Base-by-base conservation (phyloP, 495 filamentous ascomycete species). In the Talaromyces nanjingensis region DNA sequence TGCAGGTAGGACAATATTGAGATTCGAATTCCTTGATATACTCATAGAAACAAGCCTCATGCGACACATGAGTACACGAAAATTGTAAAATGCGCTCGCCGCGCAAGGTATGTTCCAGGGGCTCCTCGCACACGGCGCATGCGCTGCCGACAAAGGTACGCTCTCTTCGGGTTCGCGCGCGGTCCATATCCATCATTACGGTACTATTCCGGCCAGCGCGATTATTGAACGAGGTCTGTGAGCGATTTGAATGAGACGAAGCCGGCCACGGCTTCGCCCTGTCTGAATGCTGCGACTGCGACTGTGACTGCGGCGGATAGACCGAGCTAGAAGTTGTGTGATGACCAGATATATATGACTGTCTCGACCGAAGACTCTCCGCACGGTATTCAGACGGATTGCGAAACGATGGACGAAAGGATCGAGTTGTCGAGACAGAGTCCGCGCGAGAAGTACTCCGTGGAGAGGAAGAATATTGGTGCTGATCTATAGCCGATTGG, bases 41-140 rank as follows among this genome's bases (percentile, higher is more conserved):
- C 76, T 99, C 96, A 76, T 98, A 99, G 74, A 99, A 99, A 76
- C 94, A 99, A 20, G 96, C 96, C 73, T 98, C 94, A 71, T 99
- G 94, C 16, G 93, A 91, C 37, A 99, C 96, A 73, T 99, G 94
- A 11, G 86, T 83, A 74, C 94, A 99, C 27, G 94, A 96, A 70
- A 99, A 93, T 71, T 98, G 96, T 61, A 99, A 82, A 60, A 99
- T 91, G 63, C 92, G 87, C 76, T 99, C 94, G 59, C 96, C 96
- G 14, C 92, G 90, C 47, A 99, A 81, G 12, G 92, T 99, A 71
- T 99, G 94, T 72, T 99, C 94, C 66, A 99, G 77, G 8, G 93
- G 96, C 72, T 99, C 94, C 71, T 99, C 94, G 73, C 94, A 99
- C 12, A 97, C 92, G 56, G 93, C 91, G 74, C 94, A 99, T 76